phyloP scores from a whole-genome alignment of 495 filamentous ascomycete species.

The Peziza echinospora region DNA sequence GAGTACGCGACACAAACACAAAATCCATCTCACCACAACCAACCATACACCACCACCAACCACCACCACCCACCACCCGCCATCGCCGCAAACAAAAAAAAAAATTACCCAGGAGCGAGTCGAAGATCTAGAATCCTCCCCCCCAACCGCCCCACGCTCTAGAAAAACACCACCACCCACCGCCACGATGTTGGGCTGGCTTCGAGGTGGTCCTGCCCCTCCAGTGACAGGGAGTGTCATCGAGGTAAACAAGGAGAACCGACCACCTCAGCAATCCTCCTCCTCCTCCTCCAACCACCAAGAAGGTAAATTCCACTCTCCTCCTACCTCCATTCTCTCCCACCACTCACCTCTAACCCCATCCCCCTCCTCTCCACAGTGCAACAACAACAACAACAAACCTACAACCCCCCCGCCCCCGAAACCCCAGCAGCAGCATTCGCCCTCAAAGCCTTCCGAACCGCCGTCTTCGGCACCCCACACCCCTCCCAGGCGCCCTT shows the following conservation, averaged over 20 bases:
- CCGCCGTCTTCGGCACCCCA: constrained; percentile 75
- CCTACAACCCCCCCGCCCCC: constrained; percentile 48
- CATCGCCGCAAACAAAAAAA: no score
- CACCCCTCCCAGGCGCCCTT: constrained; percentile 24
- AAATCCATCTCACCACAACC: no score
- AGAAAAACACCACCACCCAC: no score
- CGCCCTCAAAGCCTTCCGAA: constrained; percentile 78
- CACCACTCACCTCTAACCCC: constrained; percentile 1
- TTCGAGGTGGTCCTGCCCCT: constrained; percentile 19
- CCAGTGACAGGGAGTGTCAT: constrained; percentile 2
- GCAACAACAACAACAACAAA: no score
- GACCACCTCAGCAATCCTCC: constrained; percentile 1
- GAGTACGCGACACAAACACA: no score
- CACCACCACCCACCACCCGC: no score
- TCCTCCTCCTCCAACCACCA: no score
- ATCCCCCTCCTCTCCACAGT: constrained; percentile 6
- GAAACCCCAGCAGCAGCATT: constrained; percentile 90
- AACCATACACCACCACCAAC: no score
- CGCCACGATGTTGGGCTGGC: constrained; percentile 22
- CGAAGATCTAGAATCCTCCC: no score
- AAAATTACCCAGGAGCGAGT: no score
- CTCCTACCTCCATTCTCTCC: constrained; percentile 15
- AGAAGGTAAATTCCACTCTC: constrained; percentile 20
- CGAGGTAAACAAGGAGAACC: constrained; percentile 6
- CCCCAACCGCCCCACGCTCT: no score